Evolutionary conservation across 768 basidiomycete species (phyloP), one percentile per base, ranked within the genome.

Genomic region (Tubosaeta brunneosetosa): DNA sequence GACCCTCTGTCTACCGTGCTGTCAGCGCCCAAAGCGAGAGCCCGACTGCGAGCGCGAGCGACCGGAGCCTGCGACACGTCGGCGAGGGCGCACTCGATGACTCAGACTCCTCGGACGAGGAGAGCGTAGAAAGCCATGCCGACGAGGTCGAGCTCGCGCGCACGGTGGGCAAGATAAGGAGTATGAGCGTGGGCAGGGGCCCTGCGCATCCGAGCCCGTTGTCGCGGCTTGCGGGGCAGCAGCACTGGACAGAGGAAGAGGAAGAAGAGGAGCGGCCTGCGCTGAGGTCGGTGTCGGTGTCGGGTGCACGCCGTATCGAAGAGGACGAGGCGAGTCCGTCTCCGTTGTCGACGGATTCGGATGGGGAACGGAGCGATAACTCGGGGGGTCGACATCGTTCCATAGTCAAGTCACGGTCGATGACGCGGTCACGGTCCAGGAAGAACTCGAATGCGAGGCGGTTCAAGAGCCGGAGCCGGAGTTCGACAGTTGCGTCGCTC

Each of bases 41-140:
- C 43, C 64, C 66, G 3, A 59, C 61, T 34, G 71, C 72, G 12
- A 74, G 73, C 55, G 73, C 72, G 12, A 74, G 73, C 55, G 73
- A 76, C 48, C 66, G 66, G 49, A 86, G 79, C 53, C 69, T 81
- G 31, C 73, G 80, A 2, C 83, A 88, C 59, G 80, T 85, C 11
- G 88, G 88, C 4, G 89, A 90, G 61, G 87, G 88, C 26, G 86
- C 84, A 1, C 68, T 91, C 4, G 85, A 86, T 52, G 87, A 89
- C 61, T 89, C 86, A 0, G 88, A 89, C 69, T 87, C 86, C 1
- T 79, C 78, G 2, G 77, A 71, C 12, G 47, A 52, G 5, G 66
- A 63, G 27, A 56, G 59, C 9, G 51, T 55, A 9, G 62, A 60
- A n/a, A 52, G 57, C 12, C 55, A 57, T 25, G 51, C 22, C 25